Conservation (phyloP, 179 eudicot species). For the Pouteria campechiana region DNA sequence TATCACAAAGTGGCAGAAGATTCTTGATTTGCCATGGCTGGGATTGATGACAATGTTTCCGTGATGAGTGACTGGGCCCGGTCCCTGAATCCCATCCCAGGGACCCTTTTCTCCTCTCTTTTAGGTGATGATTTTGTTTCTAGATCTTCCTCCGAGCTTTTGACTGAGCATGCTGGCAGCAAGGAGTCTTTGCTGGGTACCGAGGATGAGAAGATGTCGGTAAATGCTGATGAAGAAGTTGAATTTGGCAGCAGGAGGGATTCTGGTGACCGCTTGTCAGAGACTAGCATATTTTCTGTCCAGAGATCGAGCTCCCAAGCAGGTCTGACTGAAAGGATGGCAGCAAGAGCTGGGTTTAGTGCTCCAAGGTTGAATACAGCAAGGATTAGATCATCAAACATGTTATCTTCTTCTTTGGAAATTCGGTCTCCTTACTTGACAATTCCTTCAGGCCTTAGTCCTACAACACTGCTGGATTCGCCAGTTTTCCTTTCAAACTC, state of each 20-base stretch:
- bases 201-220: conserved; percentile 8
- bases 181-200: conserved; percentile 3
- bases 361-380: conserved; percentile 53
- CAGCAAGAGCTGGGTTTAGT: conserved; percentile 51
- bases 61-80: conserved; percentile 29
- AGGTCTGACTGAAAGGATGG: conserved; percentile 43
- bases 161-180: conserved; percentile 4
- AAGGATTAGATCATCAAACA: conserved; percentile 24
- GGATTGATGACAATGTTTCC: conserved; percentile 29
- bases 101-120: conserved; percentile 24
- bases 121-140: conserved; percentile 21
- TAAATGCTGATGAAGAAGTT: conserved; percentile 1
- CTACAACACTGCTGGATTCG: conserved; percentile 43
- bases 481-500: conserved; percentile 52
- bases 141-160: conserved; percentile 12
- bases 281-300: conserved; percentile 5
- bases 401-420: conserved; percentile 12
- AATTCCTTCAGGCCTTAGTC: conserved; percentile 50
- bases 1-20: too few species aligned
- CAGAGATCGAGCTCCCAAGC: conserved; percentile 27
- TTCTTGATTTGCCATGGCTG: conserved; percentile 37
- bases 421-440: conserved; percentile 29
- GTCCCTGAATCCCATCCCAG: conserved; percentile 33
- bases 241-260: too few species aligned
- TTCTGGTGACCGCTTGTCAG: conserved; percentile 6